A percentile compares a stretch with the other conserved stretches of the same genome.
Conservation (phyloP, 2,329 filamentous ascomycete genomes). For the Fusarium sublunatum region DNA sequence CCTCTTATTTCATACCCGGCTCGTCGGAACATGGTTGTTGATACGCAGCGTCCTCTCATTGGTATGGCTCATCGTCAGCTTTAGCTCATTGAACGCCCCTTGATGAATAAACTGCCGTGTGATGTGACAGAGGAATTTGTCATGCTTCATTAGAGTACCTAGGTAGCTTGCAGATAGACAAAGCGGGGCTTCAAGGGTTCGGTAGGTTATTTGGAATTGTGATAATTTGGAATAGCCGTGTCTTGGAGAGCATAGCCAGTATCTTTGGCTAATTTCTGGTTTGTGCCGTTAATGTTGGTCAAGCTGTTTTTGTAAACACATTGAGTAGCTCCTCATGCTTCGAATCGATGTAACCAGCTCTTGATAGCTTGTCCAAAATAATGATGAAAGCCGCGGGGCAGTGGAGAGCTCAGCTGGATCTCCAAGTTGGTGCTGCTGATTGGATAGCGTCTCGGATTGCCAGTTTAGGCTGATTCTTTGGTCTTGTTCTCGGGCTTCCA, state of each 20-base stretch:
- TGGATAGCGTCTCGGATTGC: conserved; percentile 18
- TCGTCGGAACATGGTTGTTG: conserved; percentile 13
- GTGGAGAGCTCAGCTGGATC: conserved; percentile 27
- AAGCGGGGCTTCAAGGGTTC: conserved; percentile 28
- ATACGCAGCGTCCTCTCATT: conserved; percentile 6
- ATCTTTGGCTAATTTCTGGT: neutral
- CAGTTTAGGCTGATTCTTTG: conserved; percentile 24
- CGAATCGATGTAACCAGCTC: conserved; percentile 4
- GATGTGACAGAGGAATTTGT: conserved; percentile 36
- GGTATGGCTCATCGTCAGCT: conserved; percentile 35
- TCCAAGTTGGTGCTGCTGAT: conserved; percentile 20
- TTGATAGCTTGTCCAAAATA: conserved; percentile 11
- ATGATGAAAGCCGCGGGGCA: conserved; percentile 36
- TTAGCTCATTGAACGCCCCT: conserved; percentile 39
- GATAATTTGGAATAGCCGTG: conserved; percentile 16
- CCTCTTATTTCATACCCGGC: conserved; percentile 14
- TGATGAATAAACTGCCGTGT: conserved; percentile 20
- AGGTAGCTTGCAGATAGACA: conserved; percentile 18
- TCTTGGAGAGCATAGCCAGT: too few species aligned
- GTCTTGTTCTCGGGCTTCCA: neutral
- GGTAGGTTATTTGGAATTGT: conserved; percentile 32
- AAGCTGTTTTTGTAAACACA: neutral
- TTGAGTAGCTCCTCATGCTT: neutral
- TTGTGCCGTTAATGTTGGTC: neutral
- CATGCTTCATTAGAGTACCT: conserved; percentile 16